phyloP scores from a whole-genome alignment of 2,329 filamentous ascomycete species.

The Exserohilum rostratum region DNA sequence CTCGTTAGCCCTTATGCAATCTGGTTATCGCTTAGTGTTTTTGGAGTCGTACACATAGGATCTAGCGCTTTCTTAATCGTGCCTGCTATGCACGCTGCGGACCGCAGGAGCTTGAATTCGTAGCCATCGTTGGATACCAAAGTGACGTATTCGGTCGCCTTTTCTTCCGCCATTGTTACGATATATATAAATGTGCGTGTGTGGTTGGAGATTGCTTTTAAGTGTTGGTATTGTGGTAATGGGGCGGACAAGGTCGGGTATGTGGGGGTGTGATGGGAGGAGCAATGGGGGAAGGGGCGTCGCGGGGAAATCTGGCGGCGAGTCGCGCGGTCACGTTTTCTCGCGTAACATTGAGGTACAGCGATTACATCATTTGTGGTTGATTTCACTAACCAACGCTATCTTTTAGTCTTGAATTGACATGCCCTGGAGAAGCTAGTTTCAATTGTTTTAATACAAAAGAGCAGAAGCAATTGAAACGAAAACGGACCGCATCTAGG shows the following conservation, averaged over 20 bases:
- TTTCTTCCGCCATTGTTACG: constrained; percentile 28
- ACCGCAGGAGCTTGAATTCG: constrained; percentile 76
- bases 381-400: not conserved
- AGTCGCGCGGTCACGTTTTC: constrained; percentile 35
- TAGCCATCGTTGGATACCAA: constrained; percentile 77
- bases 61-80: constrained; percentile 78
- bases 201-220: no score
- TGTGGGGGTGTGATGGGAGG: not conserved
- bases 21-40: not conserved
- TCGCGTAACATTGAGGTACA: constrained; percentile 19
- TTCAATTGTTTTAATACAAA: no score
- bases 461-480: no score
- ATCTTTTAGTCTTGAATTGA: not conserved
- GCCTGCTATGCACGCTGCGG: constrained; percentile 71
- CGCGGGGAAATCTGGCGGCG: constrained; percentile 17
- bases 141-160: constrained; percentile 72
- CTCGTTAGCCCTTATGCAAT: not conserved
- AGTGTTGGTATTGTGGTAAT: no score
- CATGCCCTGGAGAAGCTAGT: no score
- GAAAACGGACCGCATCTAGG: no score
- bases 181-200: not conserved
- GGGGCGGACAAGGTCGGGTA: not conserved
- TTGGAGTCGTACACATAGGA: constrained; percentile 61
- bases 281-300: not conserved
- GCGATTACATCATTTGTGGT: not conserved